Conservation (phyloP, 345 rosid species). For the Dovyalis caffra region DNA sequence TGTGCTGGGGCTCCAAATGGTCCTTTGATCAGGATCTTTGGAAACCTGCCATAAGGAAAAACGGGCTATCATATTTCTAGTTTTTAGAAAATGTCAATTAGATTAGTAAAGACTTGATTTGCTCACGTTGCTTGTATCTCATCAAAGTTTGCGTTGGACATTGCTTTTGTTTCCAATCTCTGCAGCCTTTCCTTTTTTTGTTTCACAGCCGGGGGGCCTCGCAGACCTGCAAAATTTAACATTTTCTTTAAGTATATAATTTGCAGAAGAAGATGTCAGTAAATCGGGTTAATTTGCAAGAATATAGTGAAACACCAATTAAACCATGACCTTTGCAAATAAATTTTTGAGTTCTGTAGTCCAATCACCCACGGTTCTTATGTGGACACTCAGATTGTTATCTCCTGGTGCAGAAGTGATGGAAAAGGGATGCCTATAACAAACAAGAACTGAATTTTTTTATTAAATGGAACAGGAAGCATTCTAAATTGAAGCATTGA, state of each 20-base stretch:
- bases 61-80: neutral
- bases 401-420: conserved; percentile 96
- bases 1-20: conserved; percentile 99
- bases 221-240: conserved; percentile 50
- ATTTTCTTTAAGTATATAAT: neutral
- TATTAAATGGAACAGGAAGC: neutral
- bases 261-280: neutral
- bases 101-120: neutral
- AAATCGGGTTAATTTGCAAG: neutral
- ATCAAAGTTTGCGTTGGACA: conserved; percentile 31
- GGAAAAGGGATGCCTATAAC: conserved; percentile 89
- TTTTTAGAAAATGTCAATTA: neutral
- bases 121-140: conserved; percentile 52
- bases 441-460: neutral
- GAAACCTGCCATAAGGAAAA: conserved; percentile 51
- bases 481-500: neutral
- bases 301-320: neutral
- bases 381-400: conserved; percentile 83
- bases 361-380: conserved; percentile 91
- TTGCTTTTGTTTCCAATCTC: conserved; percentile 67
- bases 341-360: conserved; percentile 65
- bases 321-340: conserved; percentile 53
- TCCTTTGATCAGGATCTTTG: conserved; percentile 72
- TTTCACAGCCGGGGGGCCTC: conserved; percentile 45
- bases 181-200: conserved; percentile 45